Evolutionary conservation across 768 basidiomycete genomes (phyloP).

Genomic region (Panaeolus papilionaceus): DNA sequence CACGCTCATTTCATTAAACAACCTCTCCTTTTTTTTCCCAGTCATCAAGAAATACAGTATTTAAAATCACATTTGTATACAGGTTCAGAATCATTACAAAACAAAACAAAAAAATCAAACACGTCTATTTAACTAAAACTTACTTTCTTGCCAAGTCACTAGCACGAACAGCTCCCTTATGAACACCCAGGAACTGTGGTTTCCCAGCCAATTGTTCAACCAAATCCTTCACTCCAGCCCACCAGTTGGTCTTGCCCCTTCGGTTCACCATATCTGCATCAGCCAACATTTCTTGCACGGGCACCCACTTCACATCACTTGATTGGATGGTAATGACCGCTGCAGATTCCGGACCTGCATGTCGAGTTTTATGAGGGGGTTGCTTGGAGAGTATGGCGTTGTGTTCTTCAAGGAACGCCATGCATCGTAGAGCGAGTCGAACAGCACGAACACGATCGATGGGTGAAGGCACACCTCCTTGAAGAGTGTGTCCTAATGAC

Average conservation of each 20-base stretch:
- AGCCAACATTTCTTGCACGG: conserved; percentile 81
- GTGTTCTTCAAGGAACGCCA: conserved; percentile 91
- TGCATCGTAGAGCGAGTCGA: conserved; percentile 89
- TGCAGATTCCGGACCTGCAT: conserved; percentile 69
- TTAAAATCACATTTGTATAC: not conserved
- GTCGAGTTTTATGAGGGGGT: conserved; percentile 52
- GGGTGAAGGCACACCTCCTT: conserved; percentile 95
- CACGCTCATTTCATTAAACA: conserved; percentile 39
- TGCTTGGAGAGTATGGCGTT: conserved; percentile 62
- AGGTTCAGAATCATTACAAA: too few species aligned
- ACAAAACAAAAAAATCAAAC: not conserved
- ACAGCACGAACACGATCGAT: conserved; percentile 92
- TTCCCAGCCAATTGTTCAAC: conserved; percentile 78
- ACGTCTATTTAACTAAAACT: conserved; percentile 8
- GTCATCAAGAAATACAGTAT: not conserved
- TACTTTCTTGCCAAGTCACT: conserved; percentile 23
- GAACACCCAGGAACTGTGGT: conserved; percentile 55
- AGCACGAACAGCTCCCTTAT: conserved; percentile 32
- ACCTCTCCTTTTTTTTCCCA: conserved; percentile 19
- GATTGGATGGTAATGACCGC: conserved; percentile 94
- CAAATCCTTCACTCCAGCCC: conserved; percentile 70
- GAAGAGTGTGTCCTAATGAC: conserved; percentile 96
- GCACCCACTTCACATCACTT: conserved; percentile 80
- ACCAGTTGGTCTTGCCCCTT: conserved; percentile 81
- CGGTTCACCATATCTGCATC: conserved; percentile 93